Evolutionary conservation across 805 yeast species (phyloP).

Genomic region (Sporopachydermia lactativora): DNA sequence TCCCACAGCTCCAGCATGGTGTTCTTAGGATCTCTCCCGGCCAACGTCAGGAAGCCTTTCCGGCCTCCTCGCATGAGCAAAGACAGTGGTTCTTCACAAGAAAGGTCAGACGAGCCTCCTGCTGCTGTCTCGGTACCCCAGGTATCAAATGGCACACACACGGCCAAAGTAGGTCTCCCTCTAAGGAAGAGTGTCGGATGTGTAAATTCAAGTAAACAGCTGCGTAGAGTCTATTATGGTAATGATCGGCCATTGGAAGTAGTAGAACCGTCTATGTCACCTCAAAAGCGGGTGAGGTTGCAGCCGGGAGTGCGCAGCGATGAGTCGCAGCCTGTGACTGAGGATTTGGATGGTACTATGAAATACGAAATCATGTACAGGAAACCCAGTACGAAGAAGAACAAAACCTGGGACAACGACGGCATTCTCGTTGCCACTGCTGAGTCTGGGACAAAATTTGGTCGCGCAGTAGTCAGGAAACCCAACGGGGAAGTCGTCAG

Average conservation of each 20-base stretch:
- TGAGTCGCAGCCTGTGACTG: neutral
- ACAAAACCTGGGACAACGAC: slow-evolving; percentile 94
- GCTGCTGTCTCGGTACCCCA: neutral
- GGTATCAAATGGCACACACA: neutral
- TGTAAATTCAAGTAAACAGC: too few relatives aligned
- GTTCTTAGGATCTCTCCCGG: neutral
- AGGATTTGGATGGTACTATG: neutral
- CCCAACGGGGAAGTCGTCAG: slow-evolving; percentile 10
- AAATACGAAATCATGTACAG: slow-evolving; percentile 41
- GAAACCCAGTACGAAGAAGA: slow-evolving; percentile 58
- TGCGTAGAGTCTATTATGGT: too few relatives aligned
- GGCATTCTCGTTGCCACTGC: slow-evolving; percentile 35
- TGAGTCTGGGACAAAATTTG: slow-evolving; percentile 19
- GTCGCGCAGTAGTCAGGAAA: slow-evolving; percentile 16
- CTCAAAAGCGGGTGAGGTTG: too few relatives aligned
- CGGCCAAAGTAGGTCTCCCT: too few relatives aligned
- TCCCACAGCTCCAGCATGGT: too few relatives aligned
- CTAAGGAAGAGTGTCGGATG: too few relatives aligned
- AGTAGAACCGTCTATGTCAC: too few relatives aligned
- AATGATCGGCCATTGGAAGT: too few relatives aligned
- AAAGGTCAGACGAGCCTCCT: neutral
- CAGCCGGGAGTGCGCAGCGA: too few relatives aligned
- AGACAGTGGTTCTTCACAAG: neutral
- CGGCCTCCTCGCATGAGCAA: neutral
- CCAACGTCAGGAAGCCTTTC: neutral